phyloP scores from a whole-genome alignment of 108 stramenopile species.

The Cyclotella atomus region DNA sequence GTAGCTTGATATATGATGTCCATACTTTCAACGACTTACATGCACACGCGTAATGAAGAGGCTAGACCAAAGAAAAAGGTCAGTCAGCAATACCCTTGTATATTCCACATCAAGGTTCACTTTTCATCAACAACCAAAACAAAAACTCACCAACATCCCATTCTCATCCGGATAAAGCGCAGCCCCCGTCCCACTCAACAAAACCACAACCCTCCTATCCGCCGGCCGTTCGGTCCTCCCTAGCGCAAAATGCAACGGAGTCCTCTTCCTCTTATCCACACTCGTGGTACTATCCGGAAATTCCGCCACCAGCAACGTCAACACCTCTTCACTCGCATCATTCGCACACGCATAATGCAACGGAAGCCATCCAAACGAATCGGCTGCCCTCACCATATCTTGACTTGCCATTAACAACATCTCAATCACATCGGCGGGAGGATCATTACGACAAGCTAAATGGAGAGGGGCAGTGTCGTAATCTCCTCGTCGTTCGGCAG shows the following conservation, averaged over 20 bases:
- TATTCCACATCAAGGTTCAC: too few species aligned
- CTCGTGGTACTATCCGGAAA: constrained; percentile 49
- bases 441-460: constrained; percentile 62
- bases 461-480: constrained; percentile 72
- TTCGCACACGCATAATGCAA: constrained; percentile 77
- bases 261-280: constrained; percentile 31
- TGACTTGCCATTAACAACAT: constrained; percentile 17
- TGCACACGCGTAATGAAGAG: too few species aligned
- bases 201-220: constrained; percentile 45
- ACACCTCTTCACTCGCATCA: constrained; percentile 55
- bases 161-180: constrained; percentile 71
- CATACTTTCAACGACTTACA: too few species aligned
- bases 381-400: constrained; percentile 23
- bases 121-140: constrained; percentile 5
- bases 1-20: too few species aligned
- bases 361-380: constrained; percentile 68
- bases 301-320: constrained; percentile 52
- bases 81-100: too few species aligned
- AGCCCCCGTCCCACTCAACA: constrained; percentile 67
- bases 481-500: constrained; percentile 67
- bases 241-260: constrained; percentile 54
- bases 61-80: too few species aligned
- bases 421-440: constrained; percentile 49
- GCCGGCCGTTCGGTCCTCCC: constrained; percentile 62
- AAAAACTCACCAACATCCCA: constrained; percentile 73